phyloP scores from a whole-genome alignment of 768 basidiomycete species.

The Serpula lacrymans region DNA sequence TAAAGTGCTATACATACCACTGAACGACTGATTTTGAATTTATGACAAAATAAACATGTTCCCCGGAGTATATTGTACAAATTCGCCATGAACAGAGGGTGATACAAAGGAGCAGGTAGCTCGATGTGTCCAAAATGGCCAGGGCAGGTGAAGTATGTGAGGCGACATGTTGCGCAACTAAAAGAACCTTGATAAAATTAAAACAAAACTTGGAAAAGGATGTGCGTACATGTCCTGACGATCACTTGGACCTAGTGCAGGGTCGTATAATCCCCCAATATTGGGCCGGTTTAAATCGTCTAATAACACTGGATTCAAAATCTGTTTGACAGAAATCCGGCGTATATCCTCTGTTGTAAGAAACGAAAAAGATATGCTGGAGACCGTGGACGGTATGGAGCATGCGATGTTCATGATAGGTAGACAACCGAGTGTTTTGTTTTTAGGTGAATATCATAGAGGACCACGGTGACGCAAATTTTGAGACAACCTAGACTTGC shows the following conservation, averaged over 20 bases:
- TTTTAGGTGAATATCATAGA: not conserved
- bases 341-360: constrained; percentile 84
- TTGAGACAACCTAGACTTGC: too few species aligned
- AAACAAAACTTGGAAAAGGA: constrained; percentile 3
- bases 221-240: constrained; percentile 82
- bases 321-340: constrained; percentile 95
- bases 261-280: constrained; percentile 90
- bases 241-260: constrained; percentile 87
- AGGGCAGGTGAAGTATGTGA: constrained; percentile 92
- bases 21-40: constrained; percentile 76
- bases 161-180: constrained; percentile 91
- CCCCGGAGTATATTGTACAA: constrained; percentile 85
- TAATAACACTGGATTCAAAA: constrained; percentile 87
- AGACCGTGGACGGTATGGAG: constrained; percentile 80
- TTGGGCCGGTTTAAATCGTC: constrained; percentile 94
- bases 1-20: constrained; percentile 43
- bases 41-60: constrained; percentile 92
- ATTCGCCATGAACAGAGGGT: constrained; percentile 93
- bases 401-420: constrained; percentile 92
- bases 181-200: constrained; percentile 10
- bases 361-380: constrained; percentile 90
- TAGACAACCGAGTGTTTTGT: constrained; percentile 1
- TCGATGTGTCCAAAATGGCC: constrained; percentile 99
- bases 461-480: too few species aligned
- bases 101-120: constrained; percentile 91